Percentiles rank a stretch among this genome's conserved stretches.
Conservation (phyloP, 345 rosid genomes). For the Sonneratia caseolaris region DNA sequence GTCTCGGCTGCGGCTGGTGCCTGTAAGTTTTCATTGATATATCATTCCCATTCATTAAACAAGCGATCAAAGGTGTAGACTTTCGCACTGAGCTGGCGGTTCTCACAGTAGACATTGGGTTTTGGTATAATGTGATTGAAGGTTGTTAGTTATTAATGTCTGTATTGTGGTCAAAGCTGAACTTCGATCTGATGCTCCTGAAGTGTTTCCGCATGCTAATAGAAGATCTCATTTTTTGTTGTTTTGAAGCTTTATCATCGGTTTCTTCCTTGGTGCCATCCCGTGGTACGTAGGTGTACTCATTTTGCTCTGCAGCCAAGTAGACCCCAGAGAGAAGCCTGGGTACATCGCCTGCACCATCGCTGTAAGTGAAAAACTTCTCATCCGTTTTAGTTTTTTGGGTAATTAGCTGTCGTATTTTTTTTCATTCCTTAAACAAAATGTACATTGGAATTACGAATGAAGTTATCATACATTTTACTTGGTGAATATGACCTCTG, state of each 20-base stretch:
- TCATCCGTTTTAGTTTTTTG: not conserved
- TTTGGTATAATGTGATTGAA: not conserved
- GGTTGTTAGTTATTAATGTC: not conserved
- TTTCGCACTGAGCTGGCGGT: not conserved
- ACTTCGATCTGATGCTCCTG: not conserved
- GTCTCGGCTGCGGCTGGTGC: slow-evolving; percentile 84
- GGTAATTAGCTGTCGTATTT: too few relatives aligned
- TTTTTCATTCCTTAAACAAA: too few relatives aligned
- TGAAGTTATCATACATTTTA: too few relatives aligned
- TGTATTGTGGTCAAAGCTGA: too few relatives aligned
- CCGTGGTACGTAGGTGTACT: slow-evolving; percentile 85
- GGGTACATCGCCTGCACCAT: slow-evolving; percentile 82
- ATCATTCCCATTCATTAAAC: not conserved
- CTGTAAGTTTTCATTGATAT: slow-evolving; percentile 44
- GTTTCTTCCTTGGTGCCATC: slow-evolving; percentile 80
- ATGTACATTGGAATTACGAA: too few relatives aligned
- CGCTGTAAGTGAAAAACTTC: slow-evolving; percentile 18
- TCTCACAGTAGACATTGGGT: not conserved
- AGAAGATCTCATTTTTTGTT: not conserved
- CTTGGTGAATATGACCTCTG: too few relatives aligned
- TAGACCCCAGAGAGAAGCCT: slow-evolving; percentile 86
- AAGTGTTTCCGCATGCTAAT: too few relatives aligned
- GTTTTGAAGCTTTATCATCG: slow-evolving; percentile 60
- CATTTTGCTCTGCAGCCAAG: slow-evolving; percentile 39
- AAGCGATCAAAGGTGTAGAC: not conserved